Base-by-base conservation (phyloP, 2,329 filamentous ascomycete genomes). In the Curvularia eragrostidis region DNA sequence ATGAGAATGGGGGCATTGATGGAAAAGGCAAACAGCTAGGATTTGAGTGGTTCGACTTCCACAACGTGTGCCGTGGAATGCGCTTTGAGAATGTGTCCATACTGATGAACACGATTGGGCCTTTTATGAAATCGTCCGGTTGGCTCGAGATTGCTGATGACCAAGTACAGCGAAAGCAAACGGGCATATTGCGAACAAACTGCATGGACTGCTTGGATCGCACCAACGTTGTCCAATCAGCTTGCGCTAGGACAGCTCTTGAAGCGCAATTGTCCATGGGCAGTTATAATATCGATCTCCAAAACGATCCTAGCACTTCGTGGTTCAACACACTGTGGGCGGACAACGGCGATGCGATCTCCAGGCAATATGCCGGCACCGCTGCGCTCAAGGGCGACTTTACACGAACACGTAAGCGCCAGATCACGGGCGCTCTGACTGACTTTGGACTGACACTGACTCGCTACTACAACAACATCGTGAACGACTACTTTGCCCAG, bases 251-350 rank as follows among this genome's bases (percentile, higher is more conserved):
- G 70, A 87, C 89, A 70, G 90, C 91, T 64, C 82, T 99, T 2
- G 92, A 97, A 64, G 75, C 84, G 30, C 92, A 97, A 71, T 82
- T 99, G 1, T 89, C 86, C 56, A 82, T 85, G 19, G 87, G 96
- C 61, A 91, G 90, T 0, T 89, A 93, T 58, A 87, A 89, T 54
- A 89, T 96, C 77, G 87, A 88, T 64, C 82, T 89, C 0, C 88
- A 95, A 61, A 77, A 83, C 23, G 92, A 97, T 73, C 89, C 91
- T 56, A 87, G 88, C 54, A 96, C 91, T 5, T 85, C 88, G 44
- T 98, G 94, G 93, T 98, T 98, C 80, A 98, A 99, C 76, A 93
- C 87, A 0, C 82, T 98, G 0, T 99, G 95, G 94, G 95, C 95
- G 0, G 95, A 99, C 74, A 99, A 99, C 66, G 95, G 95, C 13